Base-by-base conservation (phyloP, 345 rosid genomes). In the Carallia pectinifolia region DNA sequence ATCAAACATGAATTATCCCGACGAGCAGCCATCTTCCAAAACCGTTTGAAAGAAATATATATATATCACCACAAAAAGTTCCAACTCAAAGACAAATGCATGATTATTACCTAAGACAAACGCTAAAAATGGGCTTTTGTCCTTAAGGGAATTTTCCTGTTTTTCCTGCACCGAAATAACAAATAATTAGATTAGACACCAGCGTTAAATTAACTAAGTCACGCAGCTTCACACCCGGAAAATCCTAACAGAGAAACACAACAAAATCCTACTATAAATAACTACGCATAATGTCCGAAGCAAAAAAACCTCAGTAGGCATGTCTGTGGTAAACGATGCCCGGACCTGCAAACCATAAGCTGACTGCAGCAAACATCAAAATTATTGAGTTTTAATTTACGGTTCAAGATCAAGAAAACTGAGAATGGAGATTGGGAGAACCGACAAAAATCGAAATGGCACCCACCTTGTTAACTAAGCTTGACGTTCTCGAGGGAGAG, bases 341-440 rank as follows among this genome's bases (percentile, higher is more conserved):
- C 31, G 60, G 31, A 56, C 6, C 60, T 23, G 27, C 33, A 56
- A 56, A 7, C 60, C 31, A 56, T 30, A 7, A 1, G 60, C 60
- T 56, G 60, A 27, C 60, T 56, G 60, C 60, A 56, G 31, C 31
- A 56, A 27, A 56, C 31, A 56, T 56, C 60, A 7, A 56, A 19
- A 56, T 13, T 23, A 56, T 9, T 4, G 50, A 12, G 16, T 44
- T 44, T 44, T 10, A 4, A 44, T 3, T 16, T 56, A 23, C 27
- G 29, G 13, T 23, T 56, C 33, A 8, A 8, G 31, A 56, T 13
- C 31, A 7, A 13, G 60, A 56, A 3, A 23, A 27, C 1, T 27
- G 60, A 15, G 15, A 56, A 56, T 6, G 27, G 16, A 8, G 50
- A 10, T 44, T 3, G 31, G 8, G 18, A 23, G 15, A 30, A 1